A percentile compares a stretch with the other conserved stretches of the same genome.
Evolutionary conservation across 176 grass and related monocot species (phyloP).

Genomic region (Pharus latifolius): DNA sequence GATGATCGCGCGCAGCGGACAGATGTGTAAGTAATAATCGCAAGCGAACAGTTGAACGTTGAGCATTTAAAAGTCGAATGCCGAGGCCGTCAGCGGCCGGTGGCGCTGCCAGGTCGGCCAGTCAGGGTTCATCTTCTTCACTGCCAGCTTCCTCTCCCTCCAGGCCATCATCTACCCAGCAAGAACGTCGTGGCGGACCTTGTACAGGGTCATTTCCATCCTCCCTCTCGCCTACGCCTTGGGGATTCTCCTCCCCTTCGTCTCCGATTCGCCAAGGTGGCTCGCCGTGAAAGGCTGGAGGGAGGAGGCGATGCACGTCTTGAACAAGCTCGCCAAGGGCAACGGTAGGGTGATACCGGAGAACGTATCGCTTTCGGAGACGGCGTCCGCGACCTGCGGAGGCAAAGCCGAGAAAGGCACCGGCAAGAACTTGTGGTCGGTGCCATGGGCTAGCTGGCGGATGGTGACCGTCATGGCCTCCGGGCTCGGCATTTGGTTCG

Average conservation of each 20-base stretch:
- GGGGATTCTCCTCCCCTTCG: slow-evolving; percentile 30
- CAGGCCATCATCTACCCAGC: slow-evolving; percentile 31
- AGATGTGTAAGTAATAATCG: too few species aligned
- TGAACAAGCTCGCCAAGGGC: slow-evolving; percentile 27
- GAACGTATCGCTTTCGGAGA: slow-evolving; percentile 11
- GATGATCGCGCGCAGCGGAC: too few species aligned
- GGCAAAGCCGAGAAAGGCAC: background rate
- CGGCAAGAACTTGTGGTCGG: slow-evolving; percentile 29
- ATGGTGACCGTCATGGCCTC: slow-evolving; percentile 23
- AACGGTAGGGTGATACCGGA: slow-evolving; percentile 29
- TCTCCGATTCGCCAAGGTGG: slow-evolving; percentile 47
- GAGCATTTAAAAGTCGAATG: too few species aligned
- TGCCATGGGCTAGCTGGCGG: slow-evolving; percentile 23
- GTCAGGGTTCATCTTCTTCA: slow-evolving; percentile 57
- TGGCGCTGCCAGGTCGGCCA: slow-evolving; percentile 52
- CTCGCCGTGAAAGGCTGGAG: slow-evolving; percentile 31
- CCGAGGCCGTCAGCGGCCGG: slow-evolving; percentile 29
- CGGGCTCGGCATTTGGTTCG: slow-evolving; percentile 37
- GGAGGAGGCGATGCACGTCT: slow-evolving; percentile 21
- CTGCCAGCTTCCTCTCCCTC: slow-evolving; percentile 40
- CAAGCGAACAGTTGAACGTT: too few species aligned
- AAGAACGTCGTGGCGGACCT: slow-evolving; percentile 27
- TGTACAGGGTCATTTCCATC: slow-evolving; percentile 44
- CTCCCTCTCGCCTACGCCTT: slow-evolving; percentile 32
- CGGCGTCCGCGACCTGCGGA: too few species aligned